These are phyloP conservation scores for Podaxis sp. DNA, from an alignment of 768 basidiomycete genomes.

Conservation along the genomic window DNA sequence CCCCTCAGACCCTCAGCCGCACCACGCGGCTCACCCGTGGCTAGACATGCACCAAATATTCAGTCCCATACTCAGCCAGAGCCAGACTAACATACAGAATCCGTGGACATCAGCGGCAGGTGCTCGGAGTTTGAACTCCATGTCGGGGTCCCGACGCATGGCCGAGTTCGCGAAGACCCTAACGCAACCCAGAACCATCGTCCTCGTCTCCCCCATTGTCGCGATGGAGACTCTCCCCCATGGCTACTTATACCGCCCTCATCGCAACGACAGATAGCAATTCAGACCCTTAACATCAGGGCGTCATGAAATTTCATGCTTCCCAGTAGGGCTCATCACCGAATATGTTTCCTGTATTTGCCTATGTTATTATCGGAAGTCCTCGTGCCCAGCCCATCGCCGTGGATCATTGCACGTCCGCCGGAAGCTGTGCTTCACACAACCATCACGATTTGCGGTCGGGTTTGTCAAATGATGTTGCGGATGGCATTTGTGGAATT, in stretches of 20 bases:
- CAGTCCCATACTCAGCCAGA: neutral
- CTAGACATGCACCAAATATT: neutral
- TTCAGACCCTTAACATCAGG: neutral
- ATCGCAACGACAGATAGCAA: too few relatives aligned
- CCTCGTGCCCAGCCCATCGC: neutral
- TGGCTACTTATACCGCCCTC: neutral
- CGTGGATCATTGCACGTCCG: neutral
- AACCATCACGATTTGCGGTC: neutral
- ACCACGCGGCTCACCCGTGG: neutral
- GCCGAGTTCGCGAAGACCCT: neutral
- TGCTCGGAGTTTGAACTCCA: neutral
- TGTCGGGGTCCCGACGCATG: conserved; percentile 6
- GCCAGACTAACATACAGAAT: neutral
- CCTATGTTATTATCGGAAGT: neutral
- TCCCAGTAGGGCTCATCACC: neutral
- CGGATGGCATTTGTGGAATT: too few relatives aligned
- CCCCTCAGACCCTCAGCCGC: neutral
- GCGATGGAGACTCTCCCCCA: conserved; percentile 4
- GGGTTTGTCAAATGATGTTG: neutral
- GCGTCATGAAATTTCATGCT: neutral
- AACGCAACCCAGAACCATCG: neutral
- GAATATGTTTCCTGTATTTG: neutral
- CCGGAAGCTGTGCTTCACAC: conserved; percentile 4
- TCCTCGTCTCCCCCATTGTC: neutral
- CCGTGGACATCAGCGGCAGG: neutral